These are phyloP conservation scores for Trichoderma reesei DNA, from an alignment of 495 filamentous ascomycete genomes.

Conservation along the genomic window DNA sequence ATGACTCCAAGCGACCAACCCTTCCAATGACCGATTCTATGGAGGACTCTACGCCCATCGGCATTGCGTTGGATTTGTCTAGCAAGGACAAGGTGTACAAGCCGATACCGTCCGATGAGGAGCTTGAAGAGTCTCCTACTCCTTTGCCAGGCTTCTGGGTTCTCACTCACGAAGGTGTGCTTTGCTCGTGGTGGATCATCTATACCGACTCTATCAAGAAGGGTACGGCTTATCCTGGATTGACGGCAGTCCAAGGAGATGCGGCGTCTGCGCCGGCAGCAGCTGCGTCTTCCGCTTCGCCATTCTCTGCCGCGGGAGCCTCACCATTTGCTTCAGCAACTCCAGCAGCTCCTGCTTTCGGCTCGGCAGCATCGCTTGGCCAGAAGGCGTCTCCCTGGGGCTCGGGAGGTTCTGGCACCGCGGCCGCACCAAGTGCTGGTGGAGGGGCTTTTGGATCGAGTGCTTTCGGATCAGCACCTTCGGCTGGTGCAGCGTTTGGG, in stretches of 20 bases:
- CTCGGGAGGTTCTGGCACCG: constrained; percentile 15
- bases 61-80: constrained; percentile 73
- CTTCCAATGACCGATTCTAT: constrained; percentile 57
- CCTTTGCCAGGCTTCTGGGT: constrained; percentile 82
- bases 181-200: constrained; percentile 82
- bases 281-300: constrained; percentile 19
- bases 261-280: constrained; percentile 16
- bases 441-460: constrained; percentile 30
- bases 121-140: constrained; percentile 58
- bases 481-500: constrained; percentile 44
- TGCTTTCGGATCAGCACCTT: constrained; percentile 31
- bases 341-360: constrained; percentile 24
- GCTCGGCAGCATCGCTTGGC: constrained; percentile 28
- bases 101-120: constrained; percentile 70
- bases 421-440: constrained; percentile 19
- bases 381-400: constrained; percentile 34
- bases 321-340: constrained; percentile 17
- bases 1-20: constrained; percentile 68
- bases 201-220: constrained; percentile 77
- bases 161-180: constrained; percentile 79
- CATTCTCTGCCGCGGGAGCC: constrained; percentile 20
- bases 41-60: constrained; percentile 68
- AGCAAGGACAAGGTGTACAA: constrained; percentile 64
- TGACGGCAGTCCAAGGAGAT: constrained; percentile 40
- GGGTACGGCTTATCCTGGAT: constrained; percentile 59